Evolutionary conservation across 192 early-diverging fungal species (phyloP), one percentile per base, ranked within the genome.

Genomic region (Chytriomyces confervae): DNA sequence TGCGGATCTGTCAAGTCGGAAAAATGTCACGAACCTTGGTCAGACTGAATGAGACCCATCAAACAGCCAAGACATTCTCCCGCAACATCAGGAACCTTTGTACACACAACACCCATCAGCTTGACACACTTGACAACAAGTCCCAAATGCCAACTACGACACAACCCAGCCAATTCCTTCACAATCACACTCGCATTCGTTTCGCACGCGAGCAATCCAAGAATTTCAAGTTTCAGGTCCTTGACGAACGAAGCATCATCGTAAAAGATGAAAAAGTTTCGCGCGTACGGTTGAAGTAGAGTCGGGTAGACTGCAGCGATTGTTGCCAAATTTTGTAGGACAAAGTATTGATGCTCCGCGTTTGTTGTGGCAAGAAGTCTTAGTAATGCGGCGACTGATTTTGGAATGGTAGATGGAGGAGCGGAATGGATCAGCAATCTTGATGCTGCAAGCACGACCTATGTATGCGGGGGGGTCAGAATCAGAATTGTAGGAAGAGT

Each of bases 161-260:
- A 68, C 24, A 65, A 62, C 80, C 90, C 92, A 81, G 93, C 89
- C 8, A 95, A 80, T 80, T 97, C 96, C 16, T 85, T 84, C 29
- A 97, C 80, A 72, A 97, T 81, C 43, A 87, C 77, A 1, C 75
- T 84, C 20, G 91, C 91, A 79, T 95, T 95, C 50, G 77, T 85
- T n/a, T 87, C 86, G 6, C 86, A 86, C 1, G 89, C 92, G 20
- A 96, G 77, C 24, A 86, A 74, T 18, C 88, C 91, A 77, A 99
- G 73, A 45, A 98, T 94, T 46, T 94, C 92, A 75, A 99, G 81
- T 81, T 98, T 97, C 61, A 93, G 66, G 64, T 93, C 87, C 47
- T 93, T 89, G 65, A 95, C 89, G 80, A 92, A 94, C 11, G 82
- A 83, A 11, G 95, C 89, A 53, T 98, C 96, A 6, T 89, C 88